phyloP scores from a whole-genome alignment of 805 yeast species.

The Kluyveromyces aestuarii region DNA sequence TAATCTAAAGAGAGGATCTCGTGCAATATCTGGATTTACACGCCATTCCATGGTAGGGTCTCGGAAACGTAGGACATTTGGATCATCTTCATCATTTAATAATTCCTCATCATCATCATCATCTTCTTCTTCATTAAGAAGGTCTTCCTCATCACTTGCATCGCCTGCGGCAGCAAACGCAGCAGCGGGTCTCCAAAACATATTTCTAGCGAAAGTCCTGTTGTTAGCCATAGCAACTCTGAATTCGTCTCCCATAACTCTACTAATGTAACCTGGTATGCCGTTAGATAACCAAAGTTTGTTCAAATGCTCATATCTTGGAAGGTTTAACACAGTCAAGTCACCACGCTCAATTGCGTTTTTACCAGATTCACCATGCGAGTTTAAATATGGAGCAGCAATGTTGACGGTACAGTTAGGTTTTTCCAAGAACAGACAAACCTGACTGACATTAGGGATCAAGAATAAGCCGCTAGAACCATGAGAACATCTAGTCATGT shows the following conservation, averaged over 20 bases:
- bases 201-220: slow-evolving; percentile 13
- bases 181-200: slow-evolving; percentile 18
- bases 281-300: slow-evolving; percentile 56
- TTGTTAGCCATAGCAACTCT: slow-evolving; percentile 16
- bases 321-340: slow-evolving; percentile 41
- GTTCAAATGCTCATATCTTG: slow-evolving; percentile 48
- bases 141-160: slow-evolving; percentile 9
- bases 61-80: slow-evolving; percentile 1
- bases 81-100: slow-evolving; percentile 12
- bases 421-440: slow-evolving; percentile 26
- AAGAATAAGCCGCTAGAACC: slow-evolving; percentile 30
- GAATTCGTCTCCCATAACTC: slow-evolving; percentile 30
- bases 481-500: slow-evolving; percentile 23
- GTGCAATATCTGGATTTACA: slow-evolving; percentile 8
- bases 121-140: slow-evolving; percentile 17
- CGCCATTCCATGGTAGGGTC: background rate
- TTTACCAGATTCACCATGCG: slow-evolving; percentile 65
- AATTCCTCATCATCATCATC: slow-evolving; percentile 13
- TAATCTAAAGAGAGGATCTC: slow-evolving; percentile 4
- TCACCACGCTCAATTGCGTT: slow-evolving; percentile 46
- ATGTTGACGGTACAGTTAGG: slow-evolving; percentile 28
- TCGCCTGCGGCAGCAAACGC: slow-evolving; percentile 13
- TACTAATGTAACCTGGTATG: slow-evolving; percentile 38
- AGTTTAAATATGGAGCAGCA: slow-evolving; percentile 63
- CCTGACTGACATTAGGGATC: slow-evolving; percentile 29